phyloP scores from a whole-genome alignment of 352 stramenopile species.

The Pythium phragmitis region DNA sequence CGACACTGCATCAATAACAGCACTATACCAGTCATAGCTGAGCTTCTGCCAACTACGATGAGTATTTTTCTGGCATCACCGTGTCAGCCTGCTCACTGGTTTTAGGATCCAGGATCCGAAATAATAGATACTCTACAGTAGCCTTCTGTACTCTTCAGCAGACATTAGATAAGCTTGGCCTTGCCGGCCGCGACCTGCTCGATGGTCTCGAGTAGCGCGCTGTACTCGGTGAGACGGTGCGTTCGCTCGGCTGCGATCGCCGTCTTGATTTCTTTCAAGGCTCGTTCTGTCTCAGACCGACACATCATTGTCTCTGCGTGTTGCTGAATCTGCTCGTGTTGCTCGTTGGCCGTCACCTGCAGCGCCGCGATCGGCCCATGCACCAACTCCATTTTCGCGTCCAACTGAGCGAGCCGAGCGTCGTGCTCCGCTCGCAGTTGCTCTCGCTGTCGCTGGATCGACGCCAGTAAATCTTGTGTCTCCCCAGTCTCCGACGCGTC shows the following conservation, averaged over 20 bases:
- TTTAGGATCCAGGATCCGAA: neutral
- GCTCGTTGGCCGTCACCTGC: neutral
- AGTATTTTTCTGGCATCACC: too few relatives aligned
- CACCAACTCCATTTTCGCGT: neutral
- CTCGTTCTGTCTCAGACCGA: neutral
- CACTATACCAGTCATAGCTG: too few relatives aligned
- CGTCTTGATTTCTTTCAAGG: neutral
- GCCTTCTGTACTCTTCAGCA: neutral
- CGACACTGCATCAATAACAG: too few relatives aligned
- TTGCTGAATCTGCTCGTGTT: neutral
- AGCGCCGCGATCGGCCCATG: neutral
- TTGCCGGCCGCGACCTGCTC: slow-evolving; percentile 7
- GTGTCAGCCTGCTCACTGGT: too few relatives aligned
- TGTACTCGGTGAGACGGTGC: slow-evolving; percentile 5
- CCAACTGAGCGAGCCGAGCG: neutral
- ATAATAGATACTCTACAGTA: neutral
- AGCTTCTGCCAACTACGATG: too few relatives aligned
- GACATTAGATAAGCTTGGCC: slow-evolving; percentile 8
- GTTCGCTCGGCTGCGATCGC: slow-evolving; percentile 3
- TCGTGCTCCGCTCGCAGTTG: neutral
- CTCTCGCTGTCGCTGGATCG: slow-evolving; percentile 2
- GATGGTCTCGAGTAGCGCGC: neutral
- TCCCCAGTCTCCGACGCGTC: neutral
- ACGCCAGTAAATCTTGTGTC: neutral
- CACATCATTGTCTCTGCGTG: neutral